phyloP scores from a whole-genome alignment of 2,329 filamentous ascomycete species.

The Aspergillus aculeatus region DNA sequence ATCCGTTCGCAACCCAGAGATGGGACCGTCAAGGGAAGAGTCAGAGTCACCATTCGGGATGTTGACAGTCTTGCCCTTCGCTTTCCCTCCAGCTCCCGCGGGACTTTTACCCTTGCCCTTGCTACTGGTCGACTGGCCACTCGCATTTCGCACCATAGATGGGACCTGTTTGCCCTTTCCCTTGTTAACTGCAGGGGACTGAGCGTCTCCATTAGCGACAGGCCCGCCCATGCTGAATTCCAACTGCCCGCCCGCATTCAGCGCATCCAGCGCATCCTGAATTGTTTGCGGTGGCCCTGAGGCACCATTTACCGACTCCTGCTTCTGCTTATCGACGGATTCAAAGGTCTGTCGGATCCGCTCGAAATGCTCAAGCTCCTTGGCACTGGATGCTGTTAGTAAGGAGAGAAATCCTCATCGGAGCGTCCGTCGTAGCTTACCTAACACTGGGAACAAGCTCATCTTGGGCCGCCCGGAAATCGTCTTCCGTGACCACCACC shows the following conservation, averaged over 20 bases:
- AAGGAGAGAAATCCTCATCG: not conserved
- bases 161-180: slow-evolving; percentile 34
- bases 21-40: slow-evolving; percentile 29
- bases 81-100: slow-evolving; percentile 28
- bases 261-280: slow-evolving; percentile 38
- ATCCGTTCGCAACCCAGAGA: not conserved
- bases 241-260: slow-evolving; percentile 27
- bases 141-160: slow-evolving; percentile 27
- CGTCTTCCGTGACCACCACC: slow-evolving; percentile 84
- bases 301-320: slow-evolving; percentile 25
- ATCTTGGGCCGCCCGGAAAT: slow-evolving; percentile 76
- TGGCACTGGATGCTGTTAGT: slow-evolving; percentile 59
- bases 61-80: slow-evolving; percentile 39
- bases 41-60: slow-evolving; percentile 34
- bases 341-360: slow-evolving; percentile 81
- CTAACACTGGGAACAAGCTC: slow-evolving; percentile 89
- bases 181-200: slow-evolving; percentile 26
- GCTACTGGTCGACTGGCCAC: slow-evolving; percentile 30
- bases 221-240: slow-evolving; percentile 21
- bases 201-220: slow-evolving; percentile 27
- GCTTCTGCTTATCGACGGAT: slow-evolving; percentile 49
- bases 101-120: slow-evolving; percentile 27
- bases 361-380: slow-evolving; percentile 90
- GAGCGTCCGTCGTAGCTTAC: slow-evolving; percentile 30
- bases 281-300: slow-evolving; percentile 33